Evolutionary conservation across 2,329 filamentous ascomycete genomes (phyloP), one percentile per base, ranked within the genome.

Genomic region (Penicillium sp.): DNA sequence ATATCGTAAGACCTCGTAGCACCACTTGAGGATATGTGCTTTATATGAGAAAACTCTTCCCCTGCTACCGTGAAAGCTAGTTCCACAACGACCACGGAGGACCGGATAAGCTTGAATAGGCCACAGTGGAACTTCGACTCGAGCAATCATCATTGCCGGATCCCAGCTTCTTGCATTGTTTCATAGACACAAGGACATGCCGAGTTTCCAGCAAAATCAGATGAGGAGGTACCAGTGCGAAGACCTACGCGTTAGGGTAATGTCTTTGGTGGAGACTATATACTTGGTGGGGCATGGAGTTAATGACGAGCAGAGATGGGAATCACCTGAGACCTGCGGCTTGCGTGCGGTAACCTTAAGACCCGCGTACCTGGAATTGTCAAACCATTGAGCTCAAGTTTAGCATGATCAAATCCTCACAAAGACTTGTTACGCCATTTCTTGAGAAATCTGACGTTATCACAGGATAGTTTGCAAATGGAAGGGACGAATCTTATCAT

Each of bases 121-220:
- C 60, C 54, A 58, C 51, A 61, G 60, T 61, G 60, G 60, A 59
- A 61, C 58, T 22, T n/a, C 37, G 14, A 8, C 15, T 17, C 20
- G 51, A 31, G 37, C 51, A 54, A 49, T 55, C 48, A 39, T 45
- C 48, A 28, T n/a, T 56, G 45, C 22, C 38, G 11, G 43, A 45
- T 37, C 55, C 43, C 55, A 54, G 49, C 51, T 60, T 59, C 52
- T 35, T 31, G 31, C 20, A 37, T 28, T 47, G 4, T 15, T 50
- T 57, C 10, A 56, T 31, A 37, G 42, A 25, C 39, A 28, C 54
- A 54, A 62, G 55, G 51, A 61, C 59, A 12, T 53, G 57, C 53
- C 59, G 50, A 59, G 59, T 28, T 17, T 41, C 17, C 25, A 25
- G 28, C 48, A 39, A 41, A 41, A 41, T 47, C 41, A 42, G 50